These are phyloP conservation scores for Neofusicoccum sp. DNA, from an alignment of 2,329 filamentous ascomycete species.

Conservation along the genomic window DNA sequence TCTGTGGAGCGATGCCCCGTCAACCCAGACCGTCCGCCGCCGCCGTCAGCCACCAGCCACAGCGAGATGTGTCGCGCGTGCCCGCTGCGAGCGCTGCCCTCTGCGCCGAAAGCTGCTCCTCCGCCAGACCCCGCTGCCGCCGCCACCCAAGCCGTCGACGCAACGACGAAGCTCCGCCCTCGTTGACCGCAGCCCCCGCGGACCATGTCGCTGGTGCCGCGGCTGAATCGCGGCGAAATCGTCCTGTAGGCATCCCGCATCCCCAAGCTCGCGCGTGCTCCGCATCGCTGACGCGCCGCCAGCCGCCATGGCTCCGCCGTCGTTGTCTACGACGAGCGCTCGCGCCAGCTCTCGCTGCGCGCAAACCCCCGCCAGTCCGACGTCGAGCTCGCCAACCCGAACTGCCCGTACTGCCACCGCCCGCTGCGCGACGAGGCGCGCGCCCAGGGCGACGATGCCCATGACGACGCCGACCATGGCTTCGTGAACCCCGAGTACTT, in stretches of 20 bases:
- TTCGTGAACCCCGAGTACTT: constrained; percentile 95
- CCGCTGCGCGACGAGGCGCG: constrained; percentile 57
- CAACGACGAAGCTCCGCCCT: neutral
- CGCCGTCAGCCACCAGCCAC: constrained; percentile 15
- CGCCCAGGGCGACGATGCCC: constrained; percentile 34
- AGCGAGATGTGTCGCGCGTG: constrained; percentile 9
- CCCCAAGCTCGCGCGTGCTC: neutral
- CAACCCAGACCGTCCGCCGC: constrained; percentile 11
- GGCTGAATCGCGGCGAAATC: constrained; percentile 22
- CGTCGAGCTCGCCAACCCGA: constrained; percentile 61
- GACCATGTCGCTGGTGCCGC: constrained; percentile 21
- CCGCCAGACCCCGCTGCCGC: neutral
- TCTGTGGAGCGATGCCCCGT: constrained; percentile 18
- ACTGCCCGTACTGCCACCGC: constrained; percentile 88
- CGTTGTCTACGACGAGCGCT: constrained; percentile 85
- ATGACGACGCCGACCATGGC: constrained; percentile 54
- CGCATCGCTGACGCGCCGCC: neutral
- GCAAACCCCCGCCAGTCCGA: constrained; percentile 56
- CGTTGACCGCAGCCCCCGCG: neutral
- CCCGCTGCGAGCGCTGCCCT: neutral
- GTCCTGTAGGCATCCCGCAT: constrained; percentile 10
- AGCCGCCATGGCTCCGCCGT: constrained; percentile 93
- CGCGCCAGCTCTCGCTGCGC: constrained; percentile 81
- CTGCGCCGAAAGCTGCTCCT: neutral
- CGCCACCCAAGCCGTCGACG: neutral